Evolutionary conservation across 176 grass and related monocot species (phyloP).

Genomic region (Raddia guianensis): DNA sequence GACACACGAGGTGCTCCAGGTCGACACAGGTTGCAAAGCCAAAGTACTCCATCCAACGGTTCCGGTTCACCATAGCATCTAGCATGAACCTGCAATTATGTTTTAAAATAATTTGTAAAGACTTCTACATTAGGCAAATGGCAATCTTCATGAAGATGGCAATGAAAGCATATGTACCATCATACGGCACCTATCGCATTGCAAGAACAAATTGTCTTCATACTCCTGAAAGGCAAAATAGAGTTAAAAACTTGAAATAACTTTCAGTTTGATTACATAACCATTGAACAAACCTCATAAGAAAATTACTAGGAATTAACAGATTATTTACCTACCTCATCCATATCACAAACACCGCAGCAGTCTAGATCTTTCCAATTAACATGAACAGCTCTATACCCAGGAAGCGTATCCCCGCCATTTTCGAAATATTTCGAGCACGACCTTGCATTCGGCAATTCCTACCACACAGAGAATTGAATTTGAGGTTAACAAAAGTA

Average conservation of each 20-base stretch:
- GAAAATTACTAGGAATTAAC: conserved; percentile 10
- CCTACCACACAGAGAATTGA: conserved; percentile 59
- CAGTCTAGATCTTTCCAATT: conserved; percentile 97
- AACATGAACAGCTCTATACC: conserved; percentile 95
- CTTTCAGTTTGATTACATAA: conserved; percentile 35
- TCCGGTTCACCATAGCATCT: conserved; percentile 97
- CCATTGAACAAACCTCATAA: conserved; percentile 12
- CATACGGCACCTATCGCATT: conserved; percentile 98
- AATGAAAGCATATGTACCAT: conserved; percentile 66
- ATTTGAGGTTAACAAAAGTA: conserved; percentile 32
- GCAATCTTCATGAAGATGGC: conserved; percentile 37
- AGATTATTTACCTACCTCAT: conserved; percentile 70
- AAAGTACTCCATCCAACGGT: conserved; percentile 84
- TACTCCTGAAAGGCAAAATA: conserved; percentile 75
- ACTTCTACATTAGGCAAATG: conserved; percentile 33
- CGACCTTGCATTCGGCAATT: conserved; percentile 89
- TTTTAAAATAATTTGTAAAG: conserved; percentile 32
- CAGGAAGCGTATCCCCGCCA: conserved; percentile 61
- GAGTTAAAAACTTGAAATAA: conserved; percentile 42
- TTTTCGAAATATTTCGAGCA: conserved; percentile 94
- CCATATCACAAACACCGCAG: conserved; percentile 99
- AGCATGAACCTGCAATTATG: conserved; percentile 81
- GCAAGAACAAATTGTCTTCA: conserved; percentile 97
- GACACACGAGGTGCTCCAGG: conserved; percentile 78
- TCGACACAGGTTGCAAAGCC: conserved; percentile 97